Base-by-base conservation (phyloP, 2,329 filamentous ascomycete species). In the Magnaporthiopsis incrustans region DNA sequence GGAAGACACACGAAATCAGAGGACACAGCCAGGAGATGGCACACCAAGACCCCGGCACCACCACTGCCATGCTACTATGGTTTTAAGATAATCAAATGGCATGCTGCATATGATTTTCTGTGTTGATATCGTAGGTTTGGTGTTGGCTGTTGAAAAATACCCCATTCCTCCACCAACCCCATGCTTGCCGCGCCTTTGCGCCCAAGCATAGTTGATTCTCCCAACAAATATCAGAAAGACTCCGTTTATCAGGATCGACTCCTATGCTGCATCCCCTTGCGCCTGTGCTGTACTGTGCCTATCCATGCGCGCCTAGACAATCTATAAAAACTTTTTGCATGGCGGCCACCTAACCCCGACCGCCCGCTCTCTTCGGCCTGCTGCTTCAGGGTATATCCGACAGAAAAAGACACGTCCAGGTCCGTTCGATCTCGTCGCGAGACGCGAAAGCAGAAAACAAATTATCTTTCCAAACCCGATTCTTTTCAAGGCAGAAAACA, bases 351-450 rank as follows among this genome's bases (percentile, higher is more conserved):
- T 6, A 53, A 53, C 22, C 44, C 1, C 14, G 4, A 11, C 44
- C 44, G 57, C 11, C 7, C 26, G 14, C 57, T 58, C 26, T 22
- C 25, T 58, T 15, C 11, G 26, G 25, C n/a, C 26, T 30, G 30
- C 30, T 58, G 57, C 30, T 58, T 58, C 25, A 58, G 57, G 57
- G 57, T 58, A 58, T 58, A 58, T 58, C 57, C 57, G 18, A 58
- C 26, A 3, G 12, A 35, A 33, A 32, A 27, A 58, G 25, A 22
- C 57, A 22, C 44, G 3, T 58, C 25, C 5, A 18, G 7, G 30
- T 30, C 30, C 30, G n/a, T 58, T 3, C 26, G 26, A 12, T 26
- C 30, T 12, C 18, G 10, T 27, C 57, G 26, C 25, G 12, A 58
- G 57, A 25, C 25, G 22, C 7, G 30, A 12, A 32, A 18, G 57